Evolutionary conservation across 208 protist genomes (phyloP).

Genomic region (Crithidia thermophila): DNA sequence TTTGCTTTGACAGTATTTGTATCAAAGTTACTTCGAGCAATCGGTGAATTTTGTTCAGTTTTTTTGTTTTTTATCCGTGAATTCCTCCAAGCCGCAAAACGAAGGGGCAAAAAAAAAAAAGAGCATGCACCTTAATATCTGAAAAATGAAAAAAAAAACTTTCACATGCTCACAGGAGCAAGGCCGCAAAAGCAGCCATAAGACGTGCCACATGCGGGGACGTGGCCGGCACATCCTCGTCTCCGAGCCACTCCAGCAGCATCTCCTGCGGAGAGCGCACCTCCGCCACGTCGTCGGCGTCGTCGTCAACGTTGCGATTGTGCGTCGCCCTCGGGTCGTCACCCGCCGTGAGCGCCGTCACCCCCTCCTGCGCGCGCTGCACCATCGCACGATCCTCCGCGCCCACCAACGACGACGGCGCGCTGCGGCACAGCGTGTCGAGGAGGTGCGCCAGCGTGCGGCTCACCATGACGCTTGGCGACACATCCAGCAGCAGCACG

Average conservation of each 20-base stretch:
- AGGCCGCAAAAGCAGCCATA: slow-evolving; percentile 33
- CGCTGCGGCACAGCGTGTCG: background rate
- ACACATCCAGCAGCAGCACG: slow-evolving; percentile 76
- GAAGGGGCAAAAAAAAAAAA: slow-evolving; percentile 10
- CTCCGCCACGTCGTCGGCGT: slow-evolving; percentile 29
- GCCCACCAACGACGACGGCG: background rate
- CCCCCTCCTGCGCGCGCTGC: slow-evolving; percentile 27
- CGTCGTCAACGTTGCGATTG: background rate
- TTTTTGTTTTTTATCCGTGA: too few relatives aligned
- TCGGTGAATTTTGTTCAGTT: too few relatives aligned
- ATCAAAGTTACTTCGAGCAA: too few relatives aligned
- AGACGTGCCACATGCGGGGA: slow-evolving; percentile 54
- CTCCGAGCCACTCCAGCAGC: slow-evolving; percentile 69
- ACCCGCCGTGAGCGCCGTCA: background rate
- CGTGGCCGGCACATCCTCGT: slow-evolving; percentile 35
- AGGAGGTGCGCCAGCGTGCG: slow-evolving; percentile 33
- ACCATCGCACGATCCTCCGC: slow-evolving; percentile 51
- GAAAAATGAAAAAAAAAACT: too few relatives aligned
- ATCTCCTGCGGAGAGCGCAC: slow-evolving; percentile 45
- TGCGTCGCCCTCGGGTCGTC: background rate
- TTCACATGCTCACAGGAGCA: slow-evolving; percentile 7
- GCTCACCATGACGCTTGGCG: slow-evolving; percentile 39
- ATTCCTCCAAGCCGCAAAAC: too few relatives aligned
- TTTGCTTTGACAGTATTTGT: too few relatives aligned
- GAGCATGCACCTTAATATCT: too few relatives aligned